phyloP scores from a whole-genome alignment of 768 basidiomycete species.

The Porphyrellus cyaneotinctus region DNA sequence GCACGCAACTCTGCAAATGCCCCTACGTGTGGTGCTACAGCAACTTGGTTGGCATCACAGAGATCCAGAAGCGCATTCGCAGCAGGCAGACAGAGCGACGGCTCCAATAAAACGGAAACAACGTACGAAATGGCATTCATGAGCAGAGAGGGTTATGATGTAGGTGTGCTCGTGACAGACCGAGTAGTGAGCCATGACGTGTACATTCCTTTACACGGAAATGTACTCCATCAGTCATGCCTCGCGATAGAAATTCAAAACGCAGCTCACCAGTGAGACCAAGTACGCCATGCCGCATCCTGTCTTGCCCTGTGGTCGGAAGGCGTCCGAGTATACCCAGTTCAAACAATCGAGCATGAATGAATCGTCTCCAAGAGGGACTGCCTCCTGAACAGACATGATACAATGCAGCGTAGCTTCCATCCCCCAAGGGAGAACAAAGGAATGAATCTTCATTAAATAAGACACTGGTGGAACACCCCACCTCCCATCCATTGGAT shows the following conservation, averaged over 20 bases:
- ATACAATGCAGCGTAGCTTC: slow-evolving; percentile 87
- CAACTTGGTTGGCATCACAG: slow-evolving; percentile 83
- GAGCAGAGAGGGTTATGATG: slow-evolving; percentile 43
- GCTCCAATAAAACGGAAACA: slow-evolving; percentile 65
- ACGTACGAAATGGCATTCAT: slow-evolving; percentile 67
- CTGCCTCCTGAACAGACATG: slow-evolving; percentile 82
- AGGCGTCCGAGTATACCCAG: slow-evolving; percentile 64
- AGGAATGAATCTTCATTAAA: background rate
- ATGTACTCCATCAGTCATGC: background rate
- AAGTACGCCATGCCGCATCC: slow-evolving; percentile 70
- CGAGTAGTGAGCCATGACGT: slow-evolving; percentile 76
- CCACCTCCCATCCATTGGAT: slow-evolving; percentile 70
- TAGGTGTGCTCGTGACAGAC: slow-evolving; percentile 25
- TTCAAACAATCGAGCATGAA: slow-evolving; percentile 68
- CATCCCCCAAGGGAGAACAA: slow-evolving; percentile 55
- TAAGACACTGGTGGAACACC: background rate
- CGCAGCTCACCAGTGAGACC: slow-evolving; percentile 60
- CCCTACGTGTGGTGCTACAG: slow-evolving; percentile 75
- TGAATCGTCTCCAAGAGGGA: slow-evolving; percentile 53
- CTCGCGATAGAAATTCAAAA: background rate
- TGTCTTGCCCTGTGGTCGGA: slow-evolving; percentile 57
- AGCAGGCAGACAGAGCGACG: slow-evolving; percentile 60
- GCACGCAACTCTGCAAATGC: slow-evolving; percentile 85
- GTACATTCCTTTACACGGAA: slow-evolving; percentile 50
- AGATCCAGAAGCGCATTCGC: slow-evolving; percentile 81